These are phyloP conservation scores for Mentha longifolia DNA, from an alignment of 257 asterid genomes.

Conservation along the genomic window DNA sequence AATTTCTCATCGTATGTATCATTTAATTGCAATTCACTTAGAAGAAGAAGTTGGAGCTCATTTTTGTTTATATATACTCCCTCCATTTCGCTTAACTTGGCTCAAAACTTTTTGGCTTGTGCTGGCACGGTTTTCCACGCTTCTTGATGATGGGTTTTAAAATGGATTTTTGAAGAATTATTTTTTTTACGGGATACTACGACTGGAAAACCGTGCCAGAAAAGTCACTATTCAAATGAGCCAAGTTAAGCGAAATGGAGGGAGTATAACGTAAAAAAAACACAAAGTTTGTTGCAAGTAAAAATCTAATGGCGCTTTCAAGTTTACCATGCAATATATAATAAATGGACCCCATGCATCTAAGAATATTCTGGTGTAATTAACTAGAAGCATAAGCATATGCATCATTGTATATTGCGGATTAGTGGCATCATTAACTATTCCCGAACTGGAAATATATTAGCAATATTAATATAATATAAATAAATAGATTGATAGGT, in stretches of 20 bases:
- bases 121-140: too few relatives aligned
- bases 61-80: too few relatives aligned
- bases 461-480: background rate
- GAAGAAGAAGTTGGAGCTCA: background rate
- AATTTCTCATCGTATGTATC: too few relatives aligned
- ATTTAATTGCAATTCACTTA: background rate
- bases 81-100: too few relatives aligned
- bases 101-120: too few relatives aligned
- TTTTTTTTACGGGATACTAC: too few relatives aligned
- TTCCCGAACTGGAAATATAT: background rate
- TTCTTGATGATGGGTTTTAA: too few relatives aligned
- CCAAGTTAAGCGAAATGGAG: too few relatives aligned
- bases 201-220: too few relatives aligned
- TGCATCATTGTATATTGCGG: slow-evolving; percentile 9
- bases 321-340: background rate
- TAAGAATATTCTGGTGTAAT: slow-evolving; percentile 37
- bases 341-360: slow-evolving; percentile 28
- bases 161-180: too few relatives aligned
- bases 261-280: slow-evolving; percentile 21
- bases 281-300: slow-evolving; percentile 36
- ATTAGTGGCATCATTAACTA: slow-evolving; percentile 26
- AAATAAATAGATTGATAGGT: slow-evolving; percentile 19
- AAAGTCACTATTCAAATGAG: too few relatives aligned
- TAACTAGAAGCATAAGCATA: slow-evolving; percentile 22
- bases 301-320: background rate